Percentiles rank a stretch among this genome's conserved stretches.
Evolutionary conservation across 2,329 filamentous ascomycete genomes (phyloP).

Genomic region (Aureobasidium sp.): DNA sequence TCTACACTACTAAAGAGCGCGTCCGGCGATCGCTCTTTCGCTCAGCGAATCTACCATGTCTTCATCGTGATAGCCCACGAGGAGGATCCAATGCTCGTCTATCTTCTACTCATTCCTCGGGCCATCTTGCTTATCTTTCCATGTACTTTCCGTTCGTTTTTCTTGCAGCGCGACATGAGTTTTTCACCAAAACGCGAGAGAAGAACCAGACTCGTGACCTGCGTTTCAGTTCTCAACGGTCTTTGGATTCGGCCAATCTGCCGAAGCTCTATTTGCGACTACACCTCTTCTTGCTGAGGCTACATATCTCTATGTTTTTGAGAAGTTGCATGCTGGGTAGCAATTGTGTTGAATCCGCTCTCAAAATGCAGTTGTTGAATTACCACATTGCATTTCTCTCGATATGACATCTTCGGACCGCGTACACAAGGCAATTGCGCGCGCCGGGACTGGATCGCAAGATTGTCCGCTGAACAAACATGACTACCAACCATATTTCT

Average conservation of each 20-base stretch:
- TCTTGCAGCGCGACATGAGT: background rate
- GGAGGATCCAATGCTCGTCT: background rate
- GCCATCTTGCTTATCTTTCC: too few relatives aligned
- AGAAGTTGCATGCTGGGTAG: too few relatives aligned
- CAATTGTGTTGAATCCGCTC: too few relatives aligned
- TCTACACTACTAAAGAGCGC: background rate
- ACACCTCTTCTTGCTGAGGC: background rate
- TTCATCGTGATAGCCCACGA: background rate
- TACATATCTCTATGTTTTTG: background rate
- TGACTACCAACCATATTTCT: background rate
- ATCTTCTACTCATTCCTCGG: background rate
- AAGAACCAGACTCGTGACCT: background rate
- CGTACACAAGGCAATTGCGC: background rate
- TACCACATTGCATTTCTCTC: too few relatives aligned
- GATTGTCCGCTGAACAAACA: background rate
- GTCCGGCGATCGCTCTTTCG: background rate
- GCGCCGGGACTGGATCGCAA: background rate
- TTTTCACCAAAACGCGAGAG: background rate
- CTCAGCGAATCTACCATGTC: background rate
- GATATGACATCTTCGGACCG: background rate
- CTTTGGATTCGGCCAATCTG: background rate
- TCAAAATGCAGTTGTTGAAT: background rate
- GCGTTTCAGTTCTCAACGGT: conserved; percentile 1
- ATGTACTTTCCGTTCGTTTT: background rate
- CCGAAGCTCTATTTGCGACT: background rate